Evolutionary conservation across 2,329 filamentous ascomycete species (phyloP), one percentile per base, ranked within the genome.

Genomic region (Chaetomium olivaceum): DNA sequence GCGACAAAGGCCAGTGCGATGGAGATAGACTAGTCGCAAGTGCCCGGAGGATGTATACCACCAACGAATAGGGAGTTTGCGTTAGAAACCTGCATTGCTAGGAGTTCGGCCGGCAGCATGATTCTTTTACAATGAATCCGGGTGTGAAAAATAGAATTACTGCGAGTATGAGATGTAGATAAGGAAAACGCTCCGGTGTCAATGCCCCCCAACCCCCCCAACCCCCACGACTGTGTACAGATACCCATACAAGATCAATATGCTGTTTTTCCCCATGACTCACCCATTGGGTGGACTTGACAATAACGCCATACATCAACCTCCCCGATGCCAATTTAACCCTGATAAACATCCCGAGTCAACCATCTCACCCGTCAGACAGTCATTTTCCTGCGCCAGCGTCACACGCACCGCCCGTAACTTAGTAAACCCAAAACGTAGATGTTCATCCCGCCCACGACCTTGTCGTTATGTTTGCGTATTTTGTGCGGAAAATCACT

Each of bases 401-500:
- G 2, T 27, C 11, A 23, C 50, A 14, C 27, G 12, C 27, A 31
- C 11, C 6, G 14, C 33, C 31, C 27, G 25, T 23, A 63, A 57
- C 46, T 68, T 65, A 43, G 23, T 46, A 63, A 66, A 65, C 63
- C 64, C 50, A 52, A 58, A 65, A 60, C 59, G 36, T 14, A 23
- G 21, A 3, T 43, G 27, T 23, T 29, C 39, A 66, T 29, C 33
- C 33, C 29, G 2, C 9, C 33, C 59, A 50, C 27, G 16, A 16
- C 48, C 48, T 21, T 21, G 39, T 19, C 21, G 27, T 52, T 36
- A 27, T 23, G 36, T 29, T 50, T 31, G 36, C 36, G 14, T 43
- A 4, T 16, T 31, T 8, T 36, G 14, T 27, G 9, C 6, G 31
- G 5, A 21, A 27, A 8, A 21, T 71, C 71, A 81, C 65, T 80